Conservation (phyloP, 2,329 filamentous ascomycete genomes). For the Fusarium zealandicum region DNA sequence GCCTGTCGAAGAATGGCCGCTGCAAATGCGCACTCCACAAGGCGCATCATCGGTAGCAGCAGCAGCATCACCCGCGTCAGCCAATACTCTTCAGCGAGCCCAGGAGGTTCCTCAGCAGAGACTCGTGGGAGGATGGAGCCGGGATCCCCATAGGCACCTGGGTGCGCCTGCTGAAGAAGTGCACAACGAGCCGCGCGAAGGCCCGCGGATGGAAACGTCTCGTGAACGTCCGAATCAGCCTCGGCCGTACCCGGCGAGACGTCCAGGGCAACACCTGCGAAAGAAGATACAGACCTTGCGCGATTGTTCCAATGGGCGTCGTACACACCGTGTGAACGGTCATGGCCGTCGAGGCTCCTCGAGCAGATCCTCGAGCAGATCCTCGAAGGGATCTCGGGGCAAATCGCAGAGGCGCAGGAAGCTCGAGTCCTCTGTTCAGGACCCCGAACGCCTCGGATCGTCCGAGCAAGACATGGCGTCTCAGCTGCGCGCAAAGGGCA, state of each 20-base stretch:
- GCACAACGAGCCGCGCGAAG: not conserved
- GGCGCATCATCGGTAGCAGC: too few species aligned
- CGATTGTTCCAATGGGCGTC: not conserved
- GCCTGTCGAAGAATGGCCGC: not conserved
- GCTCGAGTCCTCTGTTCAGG: not conserved
- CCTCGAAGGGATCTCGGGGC: not conserved
- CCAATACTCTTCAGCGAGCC: not conserved
- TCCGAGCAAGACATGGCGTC: not conserved
- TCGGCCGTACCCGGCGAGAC: not conserved
- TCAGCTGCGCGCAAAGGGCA: not conserved
- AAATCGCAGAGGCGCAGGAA: not conserved
- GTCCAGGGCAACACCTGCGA: not conserved
- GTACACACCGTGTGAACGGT: too few species aligned
- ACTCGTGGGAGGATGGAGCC: not conserved
- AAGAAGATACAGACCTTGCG: not conserved
- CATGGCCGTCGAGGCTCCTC: not conserved
- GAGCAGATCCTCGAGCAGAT: not conserved
- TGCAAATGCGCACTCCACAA: not conserved
- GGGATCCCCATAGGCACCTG: not conserved
- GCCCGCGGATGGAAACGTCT: not conserved
- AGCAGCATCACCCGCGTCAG: too few species aligned
- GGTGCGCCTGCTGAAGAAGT: not conserved
- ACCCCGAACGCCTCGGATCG: not conserved
- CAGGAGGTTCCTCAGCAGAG: not conserved
- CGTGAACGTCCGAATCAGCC: slow-evolving; percentile 2